A percentile compares a stretch with the other conserved stretches of the same genome.
Conservation (phyloP, 345 rosid genomes). For the Dimocarpus longan region DNA sequence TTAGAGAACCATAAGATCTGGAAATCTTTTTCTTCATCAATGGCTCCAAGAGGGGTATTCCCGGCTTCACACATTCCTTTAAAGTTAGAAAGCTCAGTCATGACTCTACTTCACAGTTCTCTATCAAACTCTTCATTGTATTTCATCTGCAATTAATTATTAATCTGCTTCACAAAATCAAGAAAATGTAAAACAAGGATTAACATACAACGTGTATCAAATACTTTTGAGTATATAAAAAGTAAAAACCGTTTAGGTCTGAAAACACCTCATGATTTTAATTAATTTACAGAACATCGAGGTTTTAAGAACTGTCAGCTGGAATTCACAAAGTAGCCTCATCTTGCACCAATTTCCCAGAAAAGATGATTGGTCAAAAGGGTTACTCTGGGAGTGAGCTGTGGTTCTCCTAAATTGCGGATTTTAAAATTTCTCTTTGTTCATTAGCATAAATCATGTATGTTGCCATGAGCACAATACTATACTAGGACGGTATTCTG, state of each 20-base stretch:
- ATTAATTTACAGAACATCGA: neutral
- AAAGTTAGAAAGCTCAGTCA: neutral
- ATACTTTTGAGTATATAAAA: too few relatives aligned
- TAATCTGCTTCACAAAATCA: slow-evolving; percentile 6
- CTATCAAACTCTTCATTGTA: slow-evolving; percentile 11
- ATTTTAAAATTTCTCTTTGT: too few relatives aligned
- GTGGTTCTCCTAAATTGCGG: too few relatives aligned
- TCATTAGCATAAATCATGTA: neutral
- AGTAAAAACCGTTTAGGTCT: neutral
- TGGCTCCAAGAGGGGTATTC: neutral
- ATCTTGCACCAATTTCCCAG: neutral
- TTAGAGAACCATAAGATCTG: neutral
- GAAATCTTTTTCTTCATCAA: neutral
- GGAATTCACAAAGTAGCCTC: neutral
- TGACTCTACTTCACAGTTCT: neutral
- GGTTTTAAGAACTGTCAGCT: neutral
- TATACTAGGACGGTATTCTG: neutral
- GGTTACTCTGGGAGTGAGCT: too few relatives aligned
- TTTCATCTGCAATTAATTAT: neutral
- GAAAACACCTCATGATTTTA: neutral
- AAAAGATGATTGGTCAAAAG: neutral
- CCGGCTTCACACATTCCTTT: neutral
- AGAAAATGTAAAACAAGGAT: neutral
- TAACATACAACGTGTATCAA: neutral
- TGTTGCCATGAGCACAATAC: neutral